Conservation (phyloP, 768 basidiomycete species). For the Postia placenta region DNA sequence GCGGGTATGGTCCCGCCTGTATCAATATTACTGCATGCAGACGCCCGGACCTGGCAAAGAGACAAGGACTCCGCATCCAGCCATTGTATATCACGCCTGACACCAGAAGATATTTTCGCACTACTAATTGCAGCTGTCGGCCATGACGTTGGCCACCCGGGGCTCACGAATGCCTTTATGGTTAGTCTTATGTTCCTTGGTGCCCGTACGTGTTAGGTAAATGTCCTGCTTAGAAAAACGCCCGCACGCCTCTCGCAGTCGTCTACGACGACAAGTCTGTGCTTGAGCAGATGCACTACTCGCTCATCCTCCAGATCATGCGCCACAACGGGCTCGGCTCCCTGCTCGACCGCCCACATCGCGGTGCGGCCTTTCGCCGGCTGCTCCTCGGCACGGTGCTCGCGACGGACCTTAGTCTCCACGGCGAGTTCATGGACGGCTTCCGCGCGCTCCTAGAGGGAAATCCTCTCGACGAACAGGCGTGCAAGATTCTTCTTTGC, state of each 20-base stretch:
- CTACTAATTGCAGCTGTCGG: slow-evolving; percentile 91
- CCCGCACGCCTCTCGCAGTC: slow-evolving; percentile 79
- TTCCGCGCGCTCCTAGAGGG: slow-evolving; percentile 47
- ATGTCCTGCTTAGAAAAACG: slow-evolving; percentile 68
- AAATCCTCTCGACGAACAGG: slow-evolving; percentile 27
- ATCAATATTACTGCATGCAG: slow-evolving; percentile 48
- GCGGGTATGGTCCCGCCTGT: slow-evolving; percentile 81
- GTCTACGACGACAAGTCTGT: slow-evolving; percentile 88
- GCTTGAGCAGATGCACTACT: slow-evolving; percentile 88
- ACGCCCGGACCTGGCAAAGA: slow-evolving; percentile 29
- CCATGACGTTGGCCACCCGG: slow-evolving; percentile 96
- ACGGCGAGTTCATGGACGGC: slow-evolving; percentile 74
- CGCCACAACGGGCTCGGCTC: slow-evolving; percentile 70
- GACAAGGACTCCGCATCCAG: slow-evolving; percentile 25
- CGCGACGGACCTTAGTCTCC: slow-evolving; percentile 93
- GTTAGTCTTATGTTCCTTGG: slow-evolving; percentile 37
- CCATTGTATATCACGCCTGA: slow-evolving; percentile 31
- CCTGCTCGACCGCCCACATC: slow-evolving; percentile 51
- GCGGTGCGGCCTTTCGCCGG: slow-evolving; percentile 54
- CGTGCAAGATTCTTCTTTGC: slow-evolving; percentile 67
- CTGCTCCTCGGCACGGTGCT: slow-evolving; percentile 78
- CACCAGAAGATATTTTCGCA: slow-evolving; percentile 72
- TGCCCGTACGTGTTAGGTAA: not conserved
- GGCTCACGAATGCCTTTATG: slow-evolving; percentile 91
- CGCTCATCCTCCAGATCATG: slow-evolving; percentile 74